Percentiles rank a stretch among this genome's conserved stretches.
These are phyloP conservation scores for Isoetes engelmannii DNA, from an alignment of 83 land plant species.

Conservation along the genomic window DNA sequence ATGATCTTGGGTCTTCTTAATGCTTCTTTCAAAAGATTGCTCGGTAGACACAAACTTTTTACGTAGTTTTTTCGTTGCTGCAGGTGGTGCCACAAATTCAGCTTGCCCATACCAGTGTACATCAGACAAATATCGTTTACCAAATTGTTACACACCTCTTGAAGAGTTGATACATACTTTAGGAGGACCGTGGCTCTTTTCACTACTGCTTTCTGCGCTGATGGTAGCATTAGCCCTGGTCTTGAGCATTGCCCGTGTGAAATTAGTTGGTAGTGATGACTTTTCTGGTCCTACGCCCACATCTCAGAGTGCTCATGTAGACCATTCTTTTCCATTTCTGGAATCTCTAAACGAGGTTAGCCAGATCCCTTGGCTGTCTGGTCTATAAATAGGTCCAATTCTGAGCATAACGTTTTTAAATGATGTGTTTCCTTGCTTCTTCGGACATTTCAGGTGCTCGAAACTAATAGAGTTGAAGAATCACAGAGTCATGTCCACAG, in stretches of 20 bases:
- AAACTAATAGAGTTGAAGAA: conserved; percentile 85
- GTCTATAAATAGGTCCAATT: background rate
- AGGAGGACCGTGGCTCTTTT: conserved; percentile 97
- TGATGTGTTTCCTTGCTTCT: background rate
- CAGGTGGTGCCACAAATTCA: conserved; percentile 76
- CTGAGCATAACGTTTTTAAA: background rate
- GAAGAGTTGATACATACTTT: conserved; percentile 86
- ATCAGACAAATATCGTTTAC: conserved; percentile 89
- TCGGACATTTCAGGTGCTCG: conserved; percentile 57
- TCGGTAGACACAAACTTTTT: background rate
- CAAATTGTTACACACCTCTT: conserved; percentile 86
- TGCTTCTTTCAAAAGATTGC: conserved; percentile 2
- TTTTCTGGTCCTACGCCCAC: conserved; percentile 71
- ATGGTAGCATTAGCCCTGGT: conserved; percentile 78
- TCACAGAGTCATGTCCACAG: conserved; percentile 91
- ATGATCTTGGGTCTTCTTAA: background rate
- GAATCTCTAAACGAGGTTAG: conserved; percentile 91
- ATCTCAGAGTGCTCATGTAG: conserved; percentile 67
- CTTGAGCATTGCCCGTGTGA: conserved; percentile 89
- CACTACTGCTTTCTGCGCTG: conserved; percentile 61
- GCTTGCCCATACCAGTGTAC: conserved; percentile 86
- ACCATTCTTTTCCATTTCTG: conserved; percentile 84
- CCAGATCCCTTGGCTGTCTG: background rate
- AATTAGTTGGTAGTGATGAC: conserved; percentile 83
- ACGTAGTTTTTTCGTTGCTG: background rate